phyloP scores from a whole-genome alignment of 495 filamentous ascomycete genomes.

The Penicillium chermesinum region DNA sequence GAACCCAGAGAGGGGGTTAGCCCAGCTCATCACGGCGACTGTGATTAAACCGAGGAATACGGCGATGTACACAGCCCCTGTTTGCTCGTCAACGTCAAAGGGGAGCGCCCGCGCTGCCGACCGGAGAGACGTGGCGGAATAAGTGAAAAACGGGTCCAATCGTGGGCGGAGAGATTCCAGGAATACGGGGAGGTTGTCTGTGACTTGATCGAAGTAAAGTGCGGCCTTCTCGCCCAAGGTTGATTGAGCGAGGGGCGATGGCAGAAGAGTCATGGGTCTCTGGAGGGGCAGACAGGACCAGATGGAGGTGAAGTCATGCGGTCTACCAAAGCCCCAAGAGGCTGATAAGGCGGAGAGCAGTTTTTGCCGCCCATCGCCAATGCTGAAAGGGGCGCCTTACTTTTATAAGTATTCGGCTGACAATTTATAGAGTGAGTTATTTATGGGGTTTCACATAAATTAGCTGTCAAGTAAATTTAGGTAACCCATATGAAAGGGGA shows the following conservation, averaged over 20 bases:
- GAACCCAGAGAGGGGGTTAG: constrained; percentile 48
- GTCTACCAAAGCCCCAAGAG: constrained; percentile 9
- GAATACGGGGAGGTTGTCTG: constrained; percentile 49
- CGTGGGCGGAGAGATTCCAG: constrained; percentile 37
- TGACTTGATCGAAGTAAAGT: constrained; percentile 49
- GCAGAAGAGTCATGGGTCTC: constrained; percentile 38
- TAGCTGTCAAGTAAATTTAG: not conserved
- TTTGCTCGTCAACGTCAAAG: constrained; percentile 23
- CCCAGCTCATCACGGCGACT: constrained; percentile 58
- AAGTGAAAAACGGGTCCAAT: constrained; percentile 30
- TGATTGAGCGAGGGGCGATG: constrained; percentile 43
- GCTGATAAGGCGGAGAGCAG: constrained; percentile 31
- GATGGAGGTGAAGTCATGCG: constrained; percentile 20
- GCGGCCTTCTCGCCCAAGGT: constrained; percentile 45
- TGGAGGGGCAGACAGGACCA: constrained; percentile 11
- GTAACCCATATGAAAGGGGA: not conserved
- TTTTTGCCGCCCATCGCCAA: constrained; percentile 20
- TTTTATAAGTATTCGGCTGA: too few species aligned
- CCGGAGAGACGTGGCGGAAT: constrained; percentile 38
- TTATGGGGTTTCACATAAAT: not conserved
- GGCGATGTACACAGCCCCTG: constrained; percentile 18
- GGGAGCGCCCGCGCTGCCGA: constrained; percentile 25
- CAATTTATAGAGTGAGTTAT: too few species aligned
- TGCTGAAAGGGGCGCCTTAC: too few species aligned
- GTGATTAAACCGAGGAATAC: constrained; percentile 44